A percentile compares a stretch with the other conserved stretches of the same genome.
These are phyloP conservation scores for Gregarina niphandrodes DNA, from an alignment of 169 alveolate genomes.

Conservation along the genomic window DNA sequence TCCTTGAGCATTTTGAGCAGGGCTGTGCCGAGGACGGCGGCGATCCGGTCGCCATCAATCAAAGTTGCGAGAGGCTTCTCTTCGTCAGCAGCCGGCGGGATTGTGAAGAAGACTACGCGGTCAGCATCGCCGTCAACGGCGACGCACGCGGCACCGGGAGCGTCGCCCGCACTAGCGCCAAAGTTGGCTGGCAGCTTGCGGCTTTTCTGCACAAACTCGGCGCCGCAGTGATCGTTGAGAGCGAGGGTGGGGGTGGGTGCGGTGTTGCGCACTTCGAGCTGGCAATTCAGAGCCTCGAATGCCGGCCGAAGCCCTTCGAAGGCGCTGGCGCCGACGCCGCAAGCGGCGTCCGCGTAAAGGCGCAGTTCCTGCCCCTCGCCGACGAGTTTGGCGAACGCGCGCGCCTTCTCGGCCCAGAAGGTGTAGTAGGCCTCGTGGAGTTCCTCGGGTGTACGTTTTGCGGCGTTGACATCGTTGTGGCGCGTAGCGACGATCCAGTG, in stretches of 20 bases:
- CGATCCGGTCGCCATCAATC: conserved; percentile 31
- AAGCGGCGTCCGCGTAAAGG: conserved; percentile 7
- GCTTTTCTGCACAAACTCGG: conserved; percentile 53
- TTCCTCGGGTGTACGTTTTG: no score
- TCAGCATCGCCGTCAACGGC: conserved; percentile 65
- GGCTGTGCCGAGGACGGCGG: conserved; percentile 10
- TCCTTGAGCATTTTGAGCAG: not conserved
- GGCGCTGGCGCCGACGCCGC: conserved; percentile 20
- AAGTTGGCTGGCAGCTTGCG: conserved; percentile 12
- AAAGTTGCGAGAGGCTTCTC: conserved; percentile 3
- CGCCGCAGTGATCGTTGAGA: conserved; percentile 54
- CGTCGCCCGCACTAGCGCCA: conserved; percentile 5
- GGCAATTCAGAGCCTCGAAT: no score
- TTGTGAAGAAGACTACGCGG: conserved; percentile 48
- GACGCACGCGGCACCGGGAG: conserved; percentile 7
- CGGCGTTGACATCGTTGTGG: no score
- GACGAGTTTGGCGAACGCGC: no score
- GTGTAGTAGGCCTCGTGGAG: no score
- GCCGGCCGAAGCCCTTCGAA: no score
- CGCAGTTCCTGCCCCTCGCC: no score
- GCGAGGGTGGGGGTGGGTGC: conserved; percentile 1
- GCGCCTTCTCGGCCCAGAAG: no score
- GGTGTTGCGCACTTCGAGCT: no score
- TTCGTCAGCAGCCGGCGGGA: conserved; percentile 15
- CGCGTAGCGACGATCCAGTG: no score